These are phyloP conservation scores for Oidiodendron maius DNA, from an alignment of 495 filamentous ascomycete species.

Conservation along the genomic window DNA sequence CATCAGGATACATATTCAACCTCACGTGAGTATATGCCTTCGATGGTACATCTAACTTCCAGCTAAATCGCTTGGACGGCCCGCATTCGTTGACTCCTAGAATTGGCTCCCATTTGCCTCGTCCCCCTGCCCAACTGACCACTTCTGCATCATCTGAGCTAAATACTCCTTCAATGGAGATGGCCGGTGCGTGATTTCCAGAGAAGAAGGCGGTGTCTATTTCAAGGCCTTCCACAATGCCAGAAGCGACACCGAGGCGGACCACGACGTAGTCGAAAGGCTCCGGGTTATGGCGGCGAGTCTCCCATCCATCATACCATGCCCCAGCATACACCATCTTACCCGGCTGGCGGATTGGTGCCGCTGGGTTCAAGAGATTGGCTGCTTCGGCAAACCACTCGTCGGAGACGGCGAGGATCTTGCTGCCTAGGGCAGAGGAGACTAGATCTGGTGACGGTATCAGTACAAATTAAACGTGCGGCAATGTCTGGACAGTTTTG, in stretches of 20 bases:
- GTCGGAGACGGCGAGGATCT: slow-evolving; percentile 72
- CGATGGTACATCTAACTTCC: slow-evolving; percentile 58
- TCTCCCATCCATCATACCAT: slow-evolving; percentile 98
- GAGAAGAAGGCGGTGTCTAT: slow-evolving; percentile 83
- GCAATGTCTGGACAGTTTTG: too few relatives aligned
- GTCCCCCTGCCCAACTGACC: slow-evolving; percentile 46
- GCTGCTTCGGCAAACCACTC: slow-evolving; percentile 83
- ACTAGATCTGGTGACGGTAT: slow-evolving; percentile 55
- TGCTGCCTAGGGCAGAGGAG: slow-evolving; percentile 65
- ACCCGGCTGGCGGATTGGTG: slow-evolving; percentile 71
- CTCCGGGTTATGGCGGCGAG: slow-evolving; percentile 73
- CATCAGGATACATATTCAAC: slow-evolving; percentile 88
- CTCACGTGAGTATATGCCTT: slow-evolving; percentile 80
- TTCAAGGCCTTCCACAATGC: slow-evolving; percentile 71
- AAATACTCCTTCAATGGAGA: slow-evolving; percentile 76
- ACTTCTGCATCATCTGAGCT: slow-evolving; percentile 54
- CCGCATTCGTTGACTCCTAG: slow-evolving; percentile 66
- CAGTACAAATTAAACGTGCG: too few relatives aligned
- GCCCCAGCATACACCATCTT: slow-evolving; percentile 81
- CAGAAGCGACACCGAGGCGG: slow-evolving; percentile 71
- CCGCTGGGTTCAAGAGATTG: slow-evolving; percentile 70
- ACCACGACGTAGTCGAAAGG: slow-evolving; percentile 83
- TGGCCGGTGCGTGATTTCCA: slow-evolving; percentile 81
- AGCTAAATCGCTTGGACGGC: slow-evolving; percentile 69
- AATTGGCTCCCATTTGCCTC: slow-evolving; percentile 66